A percentile compares a stretch with the other conserved stretches of the same genome.
phyloP scores from a whole-genome alignment of 2,329 filamentous ascomycete species.

The Cladosporium sp. region DNA sequence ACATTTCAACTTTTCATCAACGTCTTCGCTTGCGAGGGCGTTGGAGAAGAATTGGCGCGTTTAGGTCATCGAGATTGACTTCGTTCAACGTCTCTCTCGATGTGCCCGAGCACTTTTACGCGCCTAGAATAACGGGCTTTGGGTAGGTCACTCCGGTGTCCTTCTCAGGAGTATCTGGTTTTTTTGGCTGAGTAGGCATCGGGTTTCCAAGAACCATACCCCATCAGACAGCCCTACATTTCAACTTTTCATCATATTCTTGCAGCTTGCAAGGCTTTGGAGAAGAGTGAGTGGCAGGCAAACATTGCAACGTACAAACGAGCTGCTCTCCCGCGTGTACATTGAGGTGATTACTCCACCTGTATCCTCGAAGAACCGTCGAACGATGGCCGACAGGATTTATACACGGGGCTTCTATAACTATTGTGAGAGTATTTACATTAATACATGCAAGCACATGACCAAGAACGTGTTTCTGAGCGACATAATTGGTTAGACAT shows the following conservation, averaged over 20 bases:
- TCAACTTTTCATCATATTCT: background rate
- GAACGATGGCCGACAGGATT: background rate
- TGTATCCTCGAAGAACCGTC: background rate
- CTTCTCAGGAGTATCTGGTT: too few species aligned
- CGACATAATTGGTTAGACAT: background rate
- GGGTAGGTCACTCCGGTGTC: too few species aligned
- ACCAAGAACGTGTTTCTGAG: background rate
- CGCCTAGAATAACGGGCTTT: too few species aligned
- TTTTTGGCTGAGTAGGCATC: background rate
- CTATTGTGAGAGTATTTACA: background rate
- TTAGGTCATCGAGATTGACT: too few species aligned
- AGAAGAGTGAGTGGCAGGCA: background rate
- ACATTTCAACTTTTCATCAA: background rate
- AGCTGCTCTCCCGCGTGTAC: background rate
- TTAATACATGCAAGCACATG: background rate
- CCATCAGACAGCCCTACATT: background rate
- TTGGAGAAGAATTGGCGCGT: background rate
- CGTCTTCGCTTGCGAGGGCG: constrained; percentile 1
- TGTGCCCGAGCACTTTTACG: too few species aligned
- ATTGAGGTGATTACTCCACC: background rate
- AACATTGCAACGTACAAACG: background rate
- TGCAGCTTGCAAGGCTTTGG: background rate
- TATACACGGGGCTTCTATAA: background rate
- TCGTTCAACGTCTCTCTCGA: too few species aligned
- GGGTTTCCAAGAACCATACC: background rate